Base-by-base conservation (phyloP, 2,329 filamentous ascomycete genomes). In the Epichloe sp. region DNA sequence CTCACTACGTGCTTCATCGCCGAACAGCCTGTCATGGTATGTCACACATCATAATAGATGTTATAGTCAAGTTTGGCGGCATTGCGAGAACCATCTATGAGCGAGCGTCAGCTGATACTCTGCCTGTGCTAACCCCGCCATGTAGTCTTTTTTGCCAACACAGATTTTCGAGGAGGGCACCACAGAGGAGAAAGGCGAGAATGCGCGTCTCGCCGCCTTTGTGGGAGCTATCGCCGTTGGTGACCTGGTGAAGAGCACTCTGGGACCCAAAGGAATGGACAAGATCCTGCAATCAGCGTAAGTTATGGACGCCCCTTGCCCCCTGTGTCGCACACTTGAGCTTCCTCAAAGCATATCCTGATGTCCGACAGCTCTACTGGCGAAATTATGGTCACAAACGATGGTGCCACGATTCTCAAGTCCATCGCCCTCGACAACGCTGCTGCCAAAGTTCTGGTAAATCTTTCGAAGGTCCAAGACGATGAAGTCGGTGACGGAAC, bases 391-490 rank as follows among this genome's bases (percentile, higher is more conserved):
- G 93, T 98, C 56, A 98, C 93, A 53, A 98, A 98, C 71, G 93
- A 98, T 71, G 93, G 93, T 65, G 93, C 93, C 56, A 98, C 93
- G 23, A 98, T 98, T 60, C 80, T 98, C 57, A 98, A 98, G 73
- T 88, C 91, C 50, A 98, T 98, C 69, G 93, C 93, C 43, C 85
- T 98, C 64, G 93, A 98, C 70, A 98, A 98, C 67, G 93, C 93
- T 43, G 93, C 93, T 21, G 93, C 93, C 50, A 98, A 98, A 74
- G 93, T 98, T 5, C 78, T 98, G 43, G 93, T 98, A 66, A 98
- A 98, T 70, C 97, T 98, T 62, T 97, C 91, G 56, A 98, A 98
- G 73, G 93, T 98, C 5, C 93, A 98, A 68, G 93, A 98, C 64
- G 93, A 98, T 66, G 93, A 98, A 70, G 91, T 98, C 23, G 93